Evolutionary conservation across 2,329 filamentous ascomycete species (phyloP).

Genomic region (Aureobasidium sp.): DNA sequence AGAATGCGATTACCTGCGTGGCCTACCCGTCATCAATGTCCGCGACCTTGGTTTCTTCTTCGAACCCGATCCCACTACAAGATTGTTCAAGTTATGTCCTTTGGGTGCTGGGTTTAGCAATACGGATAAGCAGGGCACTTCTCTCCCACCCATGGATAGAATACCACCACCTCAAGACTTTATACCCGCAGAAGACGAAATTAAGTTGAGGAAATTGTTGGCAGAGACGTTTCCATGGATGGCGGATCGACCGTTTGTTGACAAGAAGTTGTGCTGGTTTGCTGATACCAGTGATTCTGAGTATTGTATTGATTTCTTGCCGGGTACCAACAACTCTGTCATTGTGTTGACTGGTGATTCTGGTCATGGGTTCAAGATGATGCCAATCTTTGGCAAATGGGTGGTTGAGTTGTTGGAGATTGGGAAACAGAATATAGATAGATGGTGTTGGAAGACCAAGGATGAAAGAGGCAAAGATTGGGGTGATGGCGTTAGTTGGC

Average conservation of each 20-base stretch:
- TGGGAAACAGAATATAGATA: conserved; percentile 34
- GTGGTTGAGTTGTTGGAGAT: conserved; percentile 41
- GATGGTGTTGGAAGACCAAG: conserved; percentile 47
- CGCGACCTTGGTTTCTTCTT: conserved; percentile 47
- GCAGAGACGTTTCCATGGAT: conserved; percentile 45
- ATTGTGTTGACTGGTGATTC: conserved; percentile 51
- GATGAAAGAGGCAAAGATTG: conserved; percentile 27
- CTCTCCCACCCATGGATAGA: conserved; percentile 34
- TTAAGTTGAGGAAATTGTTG: conserved; percentile 43
- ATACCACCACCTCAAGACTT: conserved; percentile 39
- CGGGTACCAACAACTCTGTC: conserved; percentile 38
- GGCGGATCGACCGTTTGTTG: conserved; percentile 48
- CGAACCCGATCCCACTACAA: conserved; percentile 52
- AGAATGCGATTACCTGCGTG: conserved; percentile 46
- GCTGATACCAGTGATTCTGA: conserved; percentile 54
- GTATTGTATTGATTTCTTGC: conserved; percentile 53
- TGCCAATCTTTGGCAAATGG: conserved; percentile 52
- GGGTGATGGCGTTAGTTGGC: conserved; percentile 43
- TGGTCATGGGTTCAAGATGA: conserved; percentile 56
- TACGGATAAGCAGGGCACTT: conserved; percentile 27
- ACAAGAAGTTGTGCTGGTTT: conserved; percentile 54
- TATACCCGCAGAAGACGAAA: conserved; percentile 47
- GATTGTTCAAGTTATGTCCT: conserved; percentile 53
- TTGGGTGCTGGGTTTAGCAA: conserved; percentile 50
- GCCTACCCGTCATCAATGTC: conserved; percentile 53